phyloP scores from a whole-genome alignment of 768 basidiomycete species.

The Tremella yokohamensis region DNA sequence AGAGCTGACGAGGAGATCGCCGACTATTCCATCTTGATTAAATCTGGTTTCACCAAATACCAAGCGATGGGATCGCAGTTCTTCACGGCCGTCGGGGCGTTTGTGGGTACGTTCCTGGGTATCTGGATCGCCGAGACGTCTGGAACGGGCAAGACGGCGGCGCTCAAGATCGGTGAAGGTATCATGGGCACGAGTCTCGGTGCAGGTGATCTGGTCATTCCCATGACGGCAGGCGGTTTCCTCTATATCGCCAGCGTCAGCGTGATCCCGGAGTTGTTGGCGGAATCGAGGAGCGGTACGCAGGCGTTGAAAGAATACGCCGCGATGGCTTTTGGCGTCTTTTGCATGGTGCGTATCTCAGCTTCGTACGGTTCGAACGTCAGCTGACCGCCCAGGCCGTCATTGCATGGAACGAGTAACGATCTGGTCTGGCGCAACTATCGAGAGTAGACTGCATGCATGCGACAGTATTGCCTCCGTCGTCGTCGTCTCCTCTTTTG shows the following conservation, averaged over 20 bases:
- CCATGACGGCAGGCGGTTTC: conserved; percentile 58
- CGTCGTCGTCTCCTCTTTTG: too few relatives aligned
- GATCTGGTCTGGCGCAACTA: not conserved
- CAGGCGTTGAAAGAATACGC: conserved; percentile 93
- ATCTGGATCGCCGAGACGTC: conserved; percentile 46
- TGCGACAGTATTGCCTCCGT: not conserved
- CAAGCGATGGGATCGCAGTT: conserved; percentile 94
- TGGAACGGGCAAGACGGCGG: conserved; percentile 42
- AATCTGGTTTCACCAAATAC: conserved; percentile 78
- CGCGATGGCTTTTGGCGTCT: conserved; percentile 84
- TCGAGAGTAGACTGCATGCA: not conserved
- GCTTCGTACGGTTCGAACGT: conserved; percentile 52
- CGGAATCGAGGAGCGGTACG: conserved; percentile 78
- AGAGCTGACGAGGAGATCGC: conserved; percentile 59
- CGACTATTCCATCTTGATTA: conserved; percentile 87
- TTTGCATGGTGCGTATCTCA: conserved; percentile 65
- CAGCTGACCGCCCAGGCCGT: conserved; percentile 31
- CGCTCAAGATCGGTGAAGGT: conserved; percentile 73
- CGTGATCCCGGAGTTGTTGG: conserved; percentile 78
- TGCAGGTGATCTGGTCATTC: conserved; percentile 72
- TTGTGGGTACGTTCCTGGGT: conserved; percentile 60
- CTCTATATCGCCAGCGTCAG: conserved; percentile 91
- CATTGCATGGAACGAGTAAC: conserved; percentile 51
- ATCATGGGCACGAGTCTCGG: conserved; percentile 78
- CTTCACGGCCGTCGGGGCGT: conserved; percentile 84